Conservation (phyloP, 78 protist genomes). For the Dictyostelium capitatum region DNA sequence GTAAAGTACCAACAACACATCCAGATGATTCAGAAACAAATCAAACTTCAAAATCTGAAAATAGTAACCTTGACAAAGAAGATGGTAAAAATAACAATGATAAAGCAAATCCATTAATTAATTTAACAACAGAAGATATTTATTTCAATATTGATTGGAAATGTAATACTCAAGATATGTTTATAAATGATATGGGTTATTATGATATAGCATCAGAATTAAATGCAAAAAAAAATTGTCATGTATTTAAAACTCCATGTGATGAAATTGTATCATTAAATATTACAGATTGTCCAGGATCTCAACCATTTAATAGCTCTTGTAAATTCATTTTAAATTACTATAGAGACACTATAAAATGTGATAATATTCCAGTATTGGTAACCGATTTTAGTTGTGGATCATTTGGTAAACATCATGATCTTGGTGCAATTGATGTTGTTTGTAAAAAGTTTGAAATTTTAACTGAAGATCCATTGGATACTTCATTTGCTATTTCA, state of each 20-base stretch:
- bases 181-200: slow-evolving; percentile 4
- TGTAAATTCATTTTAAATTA: background rate
- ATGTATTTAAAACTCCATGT: background rate
- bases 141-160: slow-evolving; percentile 20
- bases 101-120: background rate
- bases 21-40: too few species aligned
- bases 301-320: background rate
- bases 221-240: slow-evolving; percentile 7
- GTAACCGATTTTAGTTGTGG: background rate
- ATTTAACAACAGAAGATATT: slow-evolving; percentile 7
- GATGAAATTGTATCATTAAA: slow-evolving; percentile 5
- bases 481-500: too few species aligned
- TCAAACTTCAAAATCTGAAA: too few species aligned
- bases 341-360: background rate
- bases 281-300: background rate
- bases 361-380: slow-evolving; percentile 2
- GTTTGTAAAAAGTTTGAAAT: slow-evolving; percentile 4
- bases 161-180: background rate
- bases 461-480: background rate
- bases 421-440: slow-evolving; percentile 13
- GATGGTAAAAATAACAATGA: background rate
- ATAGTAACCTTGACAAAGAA: background rate
- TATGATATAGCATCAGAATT: background rate
- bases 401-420: slow-evolving; percentile 8
- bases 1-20: too few species aligned